phyloP scores from a whole-genome alignment of 257 asterid genomes.

The Penstemon newberryi region DNA sequence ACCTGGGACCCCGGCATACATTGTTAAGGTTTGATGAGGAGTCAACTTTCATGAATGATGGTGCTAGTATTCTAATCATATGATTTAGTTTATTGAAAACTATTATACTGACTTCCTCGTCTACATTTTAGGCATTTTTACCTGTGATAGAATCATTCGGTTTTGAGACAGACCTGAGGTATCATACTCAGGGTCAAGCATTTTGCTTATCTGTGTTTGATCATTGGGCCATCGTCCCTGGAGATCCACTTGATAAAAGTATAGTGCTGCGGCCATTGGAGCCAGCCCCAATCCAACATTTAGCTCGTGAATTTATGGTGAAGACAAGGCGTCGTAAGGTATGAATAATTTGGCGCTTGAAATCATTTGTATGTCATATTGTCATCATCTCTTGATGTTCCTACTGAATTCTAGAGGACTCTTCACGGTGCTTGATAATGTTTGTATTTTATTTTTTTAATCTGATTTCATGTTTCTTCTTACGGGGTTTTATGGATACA shows the following conservation, averaged over 20 bases:
- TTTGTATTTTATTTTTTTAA: neutral
- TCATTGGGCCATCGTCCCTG: slow-evolving; percentile 97
- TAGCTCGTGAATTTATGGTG: slow-evolving; percentile 98
- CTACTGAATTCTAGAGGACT: neutral
- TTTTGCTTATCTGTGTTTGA: slow-evolving; percentile 83
- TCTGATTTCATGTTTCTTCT: neutral
- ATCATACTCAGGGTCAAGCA: slow-evolving; percentile 98
- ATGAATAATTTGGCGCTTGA: slow-evolving; percentile 14
- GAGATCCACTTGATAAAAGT: slow-evolving; percentile 93
- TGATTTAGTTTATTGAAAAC: slow-evolving; percentile 9
- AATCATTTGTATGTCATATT: neutral
- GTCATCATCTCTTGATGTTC: neutral
- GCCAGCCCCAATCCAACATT: slow-evolving; percentile 96
- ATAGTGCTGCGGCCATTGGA: slow-evolving; percentile 90
- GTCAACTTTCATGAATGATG: neutral
- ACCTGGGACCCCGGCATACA: slow-evolving; percentile 95
- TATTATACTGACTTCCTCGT: slow-evolving; percentile 3
- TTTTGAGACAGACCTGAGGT: slow-evolving; percentile 95
- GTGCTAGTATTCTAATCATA: neutral
- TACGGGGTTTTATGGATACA: too few relatives aligned
- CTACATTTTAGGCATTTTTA: slow-evolving; percentile 67
- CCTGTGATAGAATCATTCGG: slow-evolving; percentile 97
- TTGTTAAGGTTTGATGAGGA: slow-evolving; percentile 68
- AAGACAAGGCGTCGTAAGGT: slow-evolving; percentile 99
- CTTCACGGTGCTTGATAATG: too few relatives aligned